Evolutionary conservation across 2,329 filamentous ascomycete species (phyloP).

Genomic region (Arthrobotrys sinensis): DNA sequence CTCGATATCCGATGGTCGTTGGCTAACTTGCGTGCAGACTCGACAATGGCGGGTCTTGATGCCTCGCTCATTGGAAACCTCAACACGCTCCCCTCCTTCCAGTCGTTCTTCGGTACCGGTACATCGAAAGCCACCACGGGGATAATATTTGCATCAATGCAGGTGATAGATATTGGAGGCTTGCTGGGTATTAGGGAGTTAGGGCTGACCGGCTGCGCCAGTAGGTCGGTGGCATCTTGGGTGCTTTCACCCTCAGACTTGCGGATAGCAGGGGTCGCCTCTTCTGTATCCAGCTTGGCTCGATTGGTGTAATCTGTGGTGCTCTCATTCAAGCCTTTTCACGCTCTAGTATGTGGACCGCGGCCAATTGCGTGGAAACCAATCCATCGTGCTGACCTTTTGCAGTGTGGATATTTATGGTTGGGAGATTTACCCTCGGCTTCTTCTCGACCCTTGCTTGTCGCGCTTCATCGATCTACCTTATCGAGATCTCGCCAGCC

Average conservation of each 20-base stretch:
- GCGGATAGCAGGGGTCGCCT: slow-evolving; percentile 73
- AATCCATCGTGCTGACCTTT: neutral
- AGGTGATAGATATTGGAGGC: slow-evolving; percentile 28
- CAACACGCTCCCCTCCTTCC: slow-evolving; percentile 72
- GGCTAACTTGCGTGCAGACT: slow-evolving; percentile 62
- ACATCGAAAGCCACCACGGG: slow-evolving; percentile 70
- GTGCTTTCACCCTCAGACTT: slow-evolving; percentile 71
- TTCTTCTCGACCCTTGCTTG: slow-evolving; percentile 75
- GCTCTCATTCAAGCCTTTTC: slow-evolving; percentile 69
- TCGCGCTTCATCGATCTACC: slow-evolving; percentile 75
- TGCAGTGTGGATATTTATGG: slow-evolving; percentile 71
- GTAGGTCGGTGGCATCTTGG: slow-evolving; percentile 70
- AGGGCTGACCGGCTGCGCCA: slow-evolving; percentile 28
- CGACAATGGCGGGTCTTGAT: slow-evolving; percentile 74
- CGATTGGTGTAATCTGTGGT: slow-evolving; percentile 71
- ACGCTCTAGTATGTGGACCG: slow-evolving; percentile 42
- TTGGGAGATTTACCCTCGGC: slow-evolving; percentile 72
- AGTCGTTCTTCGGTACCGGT: slow-evolving; percentile 70
- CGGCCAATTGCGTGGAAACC: neutral
- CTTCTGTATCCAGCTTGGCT: slow-evolving; percentile 73
- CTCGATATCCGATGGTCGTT: neutral
- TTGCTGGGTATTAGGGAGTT: neutral
- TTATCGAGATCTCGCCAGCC: slow-evolving; percentile 76
- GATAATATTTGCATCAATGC: slow-evolving; percentile 66
- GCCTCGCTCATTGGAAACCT: slow-evolving; percentile 73